These are phyloP conservation scores for Cucurbita moschata DNA, from an alignment of 306 rosid species.

Conservation along the genomic window DNA sequence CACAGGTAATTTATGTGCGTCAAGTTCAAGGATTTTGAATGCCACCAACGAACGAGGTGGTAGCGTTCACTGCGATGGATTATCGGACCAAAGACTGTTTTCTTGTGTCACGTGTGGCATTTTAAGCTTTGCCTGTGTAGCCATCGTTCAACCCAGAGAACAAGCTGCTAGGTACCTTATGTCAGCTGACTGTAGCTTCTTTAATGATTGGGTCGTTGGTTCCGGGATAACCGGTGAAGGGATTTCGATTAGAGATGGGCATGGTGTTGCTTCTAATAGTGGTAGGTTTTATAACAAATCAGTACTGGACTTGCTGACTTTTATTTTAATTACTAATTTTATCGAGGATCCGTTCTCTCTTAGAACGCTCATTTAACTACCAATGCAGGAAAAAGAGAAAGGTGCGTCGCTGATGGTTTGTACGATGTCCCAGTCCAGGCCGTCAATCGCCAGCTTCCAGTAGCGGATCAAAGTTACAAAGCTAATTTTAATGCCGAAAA, in stretches of 20 bases:
- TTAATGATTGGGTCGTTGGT: constrained; percentile 68
- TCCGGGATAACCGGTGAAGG: constrained; percentile 41
- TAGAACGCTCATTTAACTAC: neutral
- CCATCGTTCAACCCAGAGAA: constrained; percentile 80
- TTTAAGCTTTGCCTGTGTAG: constrained; percentile 86
- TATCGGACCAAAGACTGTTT: constrained; percentile 81
- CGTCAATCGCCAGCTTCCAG: constrained; percentile 15
- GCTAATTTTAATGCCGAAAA: constrained; percentile 24
- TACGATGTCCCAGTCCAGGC: constrained; percentile 34
- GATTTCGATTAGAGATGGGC: constrained; percentile 18
- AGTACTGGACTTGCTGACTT: neutral
- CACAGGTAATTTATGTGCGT: constrained; percentile 19
- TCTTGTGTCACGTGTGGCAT: constrained; percentile 96
- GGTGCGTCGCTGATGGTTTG: constrained; percentile 20
- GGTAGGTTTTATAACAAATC: neutral
- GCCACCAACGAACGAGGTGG: constrained; percentile 23
- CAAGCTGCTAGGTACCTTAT: constrained; percentile 74
- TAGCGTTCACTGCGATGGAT: constrained; percentile 34
- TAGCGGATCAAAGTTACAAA: constrained; percentile 17
- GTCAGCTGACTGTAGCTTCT: constrained; percentile 87
- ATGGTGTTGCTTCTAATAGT: constrained; percentile 17
- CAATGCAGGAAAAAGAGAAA: constrained; percentile 36
- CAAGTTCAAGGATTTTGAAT: constrained; percentile 31
- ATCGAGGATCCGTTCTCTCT: neutral
- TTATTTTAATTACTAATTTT: neutral